Evolutionary conservation across 495 filamentous ascomycete species (phyloP), one percentile per base, ranked within the genome.

Genomic region (Lepraria neglecta): DNA sequence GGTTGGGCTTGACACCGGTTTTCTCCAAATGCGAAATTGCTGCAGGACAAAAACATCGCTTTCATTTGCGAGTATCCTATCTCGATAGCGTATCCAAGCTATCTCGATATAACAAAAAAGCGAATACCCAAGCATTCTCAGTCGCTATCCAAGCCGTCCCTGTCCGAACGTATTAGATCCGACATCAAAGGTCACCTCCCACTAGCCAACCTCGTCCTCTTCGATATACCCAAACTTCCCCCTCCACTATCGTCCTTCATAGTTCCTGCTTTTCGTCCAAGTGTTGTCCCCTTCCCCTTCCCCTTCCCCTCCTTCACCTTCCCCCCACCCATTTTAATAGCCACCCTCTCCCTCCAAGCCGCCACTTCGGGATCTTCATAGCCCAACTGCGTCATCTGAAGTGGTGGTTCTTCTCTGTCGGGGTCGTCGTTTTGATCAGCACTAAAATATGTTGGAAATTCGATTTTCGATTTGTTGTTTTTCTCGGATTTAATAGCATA

Each of bases 301-400:
- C 65, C 62, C 3, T 56, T 58, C n/a, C 57, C 64, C 35, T 38
- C 35, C 60, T 77, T 75, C 27, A 59, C 67, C 15, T 66, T 62
- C 4, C 72, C 48, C 55, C 76, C 77, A 6, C 76, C 76, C 6
- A 78, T 78, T 58, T 76, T 64, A 3, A 68, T 66, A 27, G 76
- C 71, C 21, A 82, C 76, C 57, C 77, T 71, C 42, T 77, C 73
- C 45, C 78, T 70, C 75, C 78, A 78, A 19, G 77, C 76, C 15
- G 73, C 69, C 9, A 76, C 78, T 38, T 80, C 78, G 6, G 76
- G 71, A 61, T 82, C 78, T 62, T 82, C 78, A 58, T 81, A 82
- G 55, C 76, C 75, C n/a, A 82, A 62, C 66, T 82, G 79, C 44
- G 79, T 82, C 78, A 81, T 76, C 14, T 70, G 71, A 46, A 44